Conservation (phyloP, 169 alveolate genomes). For the Plasmodium vivax region DNA sequence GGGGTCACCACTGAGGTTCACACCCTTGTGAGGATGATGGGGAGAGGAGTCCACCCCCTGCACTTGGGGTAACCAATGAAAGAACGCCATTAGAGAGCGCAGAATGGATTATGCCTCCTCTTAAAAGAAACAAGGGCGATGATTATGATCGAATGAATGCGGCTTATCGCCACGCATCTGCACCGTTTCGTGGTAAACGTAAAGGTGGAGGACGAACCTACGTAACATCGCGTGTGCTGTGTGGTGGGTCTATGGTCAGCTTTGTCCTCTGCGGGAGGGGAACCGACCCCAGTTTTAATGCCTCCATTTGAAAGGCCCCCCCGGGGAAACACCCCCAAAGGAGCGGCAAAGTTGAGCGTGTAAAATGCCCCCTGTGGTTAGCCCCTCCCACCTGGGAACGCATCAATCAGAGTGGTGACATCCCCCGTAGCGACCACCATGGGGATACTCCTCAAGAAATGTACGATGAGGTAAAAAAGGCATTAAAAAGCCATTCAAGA, state of each 20-base stretch:
- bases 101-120: background rate
- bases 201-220: background rate
- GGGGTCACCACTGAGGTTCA: background rate
- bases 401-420: background rate
- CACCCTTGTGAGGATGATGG: background rate
- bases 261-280: background rate
- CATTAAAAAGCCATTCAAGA: background rate
- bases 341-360: background rate
- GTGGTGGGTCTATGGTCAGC: background rate
- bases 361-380: background rate
- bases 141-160: background rate
- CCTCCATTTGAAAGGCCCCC: background rate
- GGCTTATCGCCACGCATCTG: background rate
- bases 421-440: background rate
- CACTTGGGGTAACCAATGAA: background rate
- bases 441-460: background rate
- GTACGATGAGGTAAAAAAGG: background rate
- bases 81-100: background rate
- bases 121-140: background rate
- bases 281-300: background rate
- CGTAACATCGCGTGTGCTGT: background rate
- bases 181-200: background rate
- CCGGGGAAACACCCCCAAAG: background rate
- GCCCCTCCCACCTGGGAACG: background rate
- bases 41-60: background rate